Evolutionary conservation across 768 basidiomycete genomes (phyloP), one percentile per base, ranked within the genome.

Genomic region (Rhizopogon sp.): DNA sequence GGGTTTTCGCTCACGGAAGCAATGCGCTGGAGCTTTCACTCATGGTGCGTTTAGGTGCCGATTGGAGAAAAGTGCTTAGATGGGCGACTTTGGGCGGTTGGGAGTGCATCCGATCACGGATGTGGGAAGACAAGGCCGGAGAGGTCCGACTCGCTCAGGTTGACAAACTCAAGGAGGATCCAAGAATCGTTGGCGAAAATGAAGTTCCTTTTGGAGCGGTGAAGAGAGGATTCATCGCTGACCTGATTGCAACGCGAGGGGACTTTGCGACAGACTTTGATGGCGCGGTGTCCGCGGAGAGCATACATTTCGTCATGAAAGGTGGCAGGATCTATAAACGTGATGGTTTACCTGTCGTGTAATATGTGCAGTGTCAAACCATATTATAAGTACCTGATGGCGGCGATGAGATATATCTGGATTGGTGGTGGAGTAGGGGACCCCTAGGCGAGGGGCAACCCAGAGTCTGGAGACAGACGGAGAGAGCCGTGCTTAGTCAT

Each of bases 21-120:
- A 87, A 87, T 61, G 75, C 79, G 28, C 66, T 79, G 41, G 85
- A 87, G 72, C 70, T 87, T 74, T 70, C 76, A 60, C 64, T 85
- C 31, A 85, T 86, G 86, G 76, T 78, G 13, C 61, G 66, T 28
- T 70, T 83, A 1, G 84, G 84, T 1, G 82, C 80, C 20, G 67
- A 71, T 25, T 81, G 79, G 79, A 65, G 67, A 35, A 70, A 71
- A 51, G 79, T 86, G 14, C 66, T 88, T 33, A 70, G 70, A n/a
- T 83, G 82, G 81, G 79, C 72, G 16, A 85, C 83, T 28, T 63
- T 83, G 17, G 78, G 79, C 1, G 83, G 82, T 5, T 83, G 85
- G 83, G 70, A 74, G 60, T 79, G 79, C 53, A 67, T 85, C 11
- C 66, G 80, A 49, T 75, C 75, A 31, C 63, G 70, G 64, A 69